Evolutionary conservation across 768 basidiomycete species (phyloP).

Genomic region (Amyloporia xantha): DNA sequence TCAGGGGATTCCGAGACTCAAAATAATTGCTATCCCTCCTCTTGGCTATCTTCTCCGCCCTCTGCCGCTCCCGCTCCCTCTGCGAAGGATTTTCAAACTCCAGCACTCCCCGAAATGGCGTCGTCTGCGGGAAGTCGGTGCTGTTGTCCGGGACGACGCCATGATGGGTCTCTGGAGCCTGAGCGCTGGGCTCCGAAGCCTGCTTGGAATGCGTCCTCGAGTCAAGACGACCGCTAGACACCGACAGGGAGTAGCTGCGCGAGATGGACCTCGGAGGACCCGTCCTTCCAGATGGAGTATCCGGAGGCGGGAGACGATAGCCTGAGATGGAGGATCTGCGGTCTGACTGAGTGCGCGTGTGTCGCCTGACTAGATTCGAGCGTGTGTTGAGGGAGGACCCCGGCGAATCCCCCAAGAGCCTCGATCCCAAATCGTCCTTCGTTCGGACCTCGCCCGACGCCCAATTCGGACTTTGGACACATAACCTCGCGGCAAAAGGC

Average conservation of each 20-base stretch:
- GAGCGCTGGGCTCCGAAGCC: slow-evolving; percentile 22
- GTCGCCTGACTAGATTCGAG: background rate
- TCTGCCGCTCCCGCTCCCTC: slow-evolving; percentile 33
- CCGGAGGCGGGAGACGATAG: slow-evolving; percentile 9
- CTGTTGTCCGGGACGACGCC: slow-evolving; percentile 28
- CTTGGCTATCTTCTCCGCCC: slow-evolving; percentile 48
- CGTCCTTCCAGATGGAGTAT: slow-evolving; percentile 57
- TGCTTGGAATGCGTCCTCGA: slow-evolving; percentile 14
- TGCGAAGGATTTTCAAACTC: slow-evolving; percentile 36
- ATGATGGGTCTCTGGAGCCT: slow-evolving; percentile 28
- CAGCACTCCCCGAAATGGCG: slow-evolving; percentile 58
- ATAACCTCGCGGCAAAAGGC: no score
- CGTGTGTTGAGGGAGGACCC: background rate
- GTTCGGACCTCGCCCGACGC: no score
- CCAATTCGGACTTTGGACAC: no score
- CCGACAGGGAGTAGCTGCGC: slow-evolving; percentile 50
- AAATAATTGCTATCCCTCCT: slow-evolving; percentile 40
- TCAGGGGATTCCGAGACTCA: slow-evolving; percentile 47
- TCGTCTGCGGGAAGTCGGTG: slow-evolving; percentile 29
- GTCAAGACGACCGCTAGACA: slow-evolving; percentile 28
- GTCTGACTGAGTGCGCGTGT: background rate
- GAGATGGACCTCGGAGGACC: slow-evolving; percentile 72
- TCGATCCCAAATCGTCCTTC: no score
- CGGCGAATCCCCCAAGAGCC: slow-evolving; percentile 2
- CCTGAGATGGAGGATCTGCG: slow-evolving; percentile 10